These are phyloP conservation scores for Tarenaya hassleriana DNA, from an alignment of 345 rosid genomes.

Conservation along the genomic window DNA sequence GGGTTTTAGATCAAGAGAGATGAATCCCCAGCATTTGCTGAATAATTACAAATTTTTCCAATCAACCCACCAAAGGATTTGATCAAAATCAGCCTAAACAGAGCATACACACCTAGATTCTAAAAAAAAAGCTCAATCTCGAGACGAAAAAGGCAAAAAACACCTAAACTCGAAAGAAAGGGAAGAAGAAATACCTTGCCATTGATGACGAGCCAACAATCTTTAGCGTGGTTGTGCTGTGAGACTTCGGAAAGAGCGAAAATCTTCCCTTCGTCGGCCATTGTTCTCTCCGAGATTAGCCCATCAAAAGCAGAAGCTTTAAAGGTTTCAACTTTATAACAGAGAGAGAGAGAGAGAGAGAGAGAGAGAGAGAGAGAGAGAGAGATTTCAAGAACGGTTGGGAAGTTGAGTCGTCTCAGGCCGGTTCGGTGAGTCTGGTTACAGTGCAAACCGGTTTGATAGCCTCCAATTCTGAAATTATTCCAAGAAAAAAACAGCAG, in stretches of 20 bases:
- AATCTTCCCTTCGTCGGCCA: constrained; percentile 44
- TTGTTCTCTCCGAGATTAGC: constrained; percentile 19
- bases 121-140: background rate
- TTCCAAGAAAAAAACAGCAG: too few species aligned
- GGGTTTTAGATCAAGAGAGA: constrained; percentile 7
- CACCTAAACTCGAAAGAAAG: background rate
- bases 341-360: constrained; percentile 11
- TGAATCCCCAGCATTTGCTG: constrained; percentile 8
- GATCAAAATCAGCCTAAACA: background rate
- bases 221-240: constrained; percentile 44
- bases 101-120: constrained; percentile 3
- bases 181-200: constrained; percentile 43
- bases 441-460: too few species aligned
- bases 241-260: constrained; percentile 67
- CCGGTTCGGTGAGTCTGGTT: constrained; percentile 9
- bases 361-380: constrained; percentile 8
- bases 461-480: too few species aligned
- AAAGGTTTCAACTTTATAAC: constrained; percentile 23
- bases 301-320: constrained; percentile 28
- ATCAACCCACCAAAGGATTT: constrained; percentile 14
- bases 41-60: background rate
- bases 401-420: background rate
- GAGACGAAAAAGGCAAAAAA: background rate
- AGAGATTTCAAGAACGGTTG: too few species aligned
- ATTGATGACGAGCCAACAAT: constrained; percentile 65